Conservation (phyloP, 192 early-diverging fungal species). For the Chytriomyces sp. region DNA sequence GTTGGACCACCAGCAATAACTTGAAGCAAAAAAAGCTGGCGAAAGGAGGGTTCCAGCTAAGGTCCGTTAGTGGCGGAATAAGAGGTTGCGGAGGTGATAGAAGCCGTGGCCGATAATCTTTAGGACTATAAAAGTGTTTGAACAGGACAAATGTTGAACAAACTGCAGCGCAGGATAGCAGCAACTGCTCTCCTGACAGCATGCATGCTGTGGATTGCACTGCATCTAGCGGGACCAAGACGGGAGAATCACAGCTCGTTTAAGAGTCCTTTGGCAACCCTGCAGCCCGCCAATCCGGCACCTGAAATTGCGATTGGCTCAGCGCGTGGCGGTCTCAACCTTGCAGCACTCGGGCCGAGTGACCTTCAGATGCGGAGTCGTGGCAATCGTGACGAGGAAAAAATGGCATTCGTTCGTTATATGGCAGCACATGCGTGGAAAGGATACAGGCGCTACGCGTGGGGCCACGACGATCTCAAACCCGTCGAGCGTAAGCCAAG, state of each 20-base stretch:
- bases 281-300: too few relatives aligned
- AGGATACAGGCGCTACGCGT: constrained; percentile 76
- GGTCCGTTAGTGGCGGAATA: constrained; percentile 9
- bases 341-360: constrained; percentile 6
- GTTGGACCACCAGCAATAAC: constrained; percentile 61
- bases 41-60: constrained; percentile 18
- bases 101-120: background rate
- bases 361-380: background rate
- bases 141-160: too few relatives aligned
- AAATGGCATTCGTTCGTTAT: constrained; percentile 25
- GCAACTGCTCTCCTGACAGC: too few relatives aligned
- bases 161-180: too few relatives aligned
- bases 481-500: constrained; percentile 27
- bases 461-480: constrained; percentile 70
- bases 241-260: too few relatives aligned
- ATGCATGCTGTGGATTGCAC: too few relatives aligned
- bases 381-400: background rate
- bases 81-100: constrained; percentile 12
- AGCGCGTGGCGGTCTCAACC: constrained; percentile 19
- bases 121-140: too few relatives aligned
- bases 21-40: constrained; percentile 5
- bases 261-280: too few relatives aligned
- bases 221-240: too few relatives aligned
- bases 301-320: too few relatives aligned
- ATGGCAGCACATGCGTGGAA: constrained; percentile 56